Conservation (phyloP, 192 early-diverging fungal genomes). For the Lobosporangium transversale region DNA sequence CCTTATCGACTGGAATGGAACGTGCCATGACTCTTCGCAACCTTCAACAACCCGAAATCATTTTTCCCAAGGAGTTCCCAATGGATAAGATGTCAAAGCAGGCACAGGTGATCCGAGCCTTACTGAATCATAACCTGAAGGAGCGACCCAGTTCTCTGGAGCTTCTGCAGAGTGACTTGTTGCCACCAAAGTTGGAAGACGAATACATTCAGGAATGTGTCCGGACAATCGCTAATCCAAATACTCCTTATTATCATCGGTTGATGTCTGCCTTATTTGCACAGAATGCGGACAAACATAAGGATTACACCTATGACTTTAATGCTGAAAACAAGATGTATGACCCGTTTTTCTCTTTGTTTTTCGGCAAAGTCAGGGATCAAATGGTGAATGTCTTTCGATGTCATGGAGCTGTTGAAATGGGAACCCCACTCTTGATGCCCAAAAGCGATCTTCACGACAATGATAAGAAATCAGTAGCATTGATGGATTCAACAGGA, state of each 20-base stretch:
- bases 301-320: constrained; percentile 92
- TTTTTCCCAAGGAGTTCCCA: constrained; percentile 79
- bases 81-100: constrained; percentile 71
- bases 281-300: constrained; percentile 79
- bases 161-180: constrained; percentile 78
- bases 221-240: constrained; percentile 87
- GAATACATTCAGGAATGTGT: constrained; percentile 93
- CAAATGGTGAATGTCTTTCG: constrained; percentile 82
- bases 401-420: constrained; percentile 85
- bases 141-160: constrained; percentile 84
- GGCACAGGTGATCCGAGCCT: constrained; percentile 71
- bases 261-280: constrained; percentile 86
- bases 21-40: constrained; percentile 74
- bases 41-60: constrained; percentile 71
- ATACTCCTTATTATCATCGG: constrained; percentile 84
- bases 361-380: constrained; percentile 73
- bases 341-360: constrained; percentile 72
- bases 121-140: constrained; percentile 81
- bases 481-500: constrained; percentile 85
- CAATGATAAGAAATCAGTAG: constrained; percentile 74
- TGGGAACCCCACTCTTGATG: constrained; percentile 83
- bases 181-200: constrained; percentile 89
- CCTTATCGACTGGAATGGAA: constrained; percentile 81
- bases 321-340: constrained; percentile 59
- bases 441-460: constrained; percentile 81